A percentile compares a stretch with the other conserved stretches of the same genome.
Evolutionary conservation across 2,329 filamentous ascomycete genomes (phyloP).

Genomic region (Cladophialophora bantiana): DNA sequence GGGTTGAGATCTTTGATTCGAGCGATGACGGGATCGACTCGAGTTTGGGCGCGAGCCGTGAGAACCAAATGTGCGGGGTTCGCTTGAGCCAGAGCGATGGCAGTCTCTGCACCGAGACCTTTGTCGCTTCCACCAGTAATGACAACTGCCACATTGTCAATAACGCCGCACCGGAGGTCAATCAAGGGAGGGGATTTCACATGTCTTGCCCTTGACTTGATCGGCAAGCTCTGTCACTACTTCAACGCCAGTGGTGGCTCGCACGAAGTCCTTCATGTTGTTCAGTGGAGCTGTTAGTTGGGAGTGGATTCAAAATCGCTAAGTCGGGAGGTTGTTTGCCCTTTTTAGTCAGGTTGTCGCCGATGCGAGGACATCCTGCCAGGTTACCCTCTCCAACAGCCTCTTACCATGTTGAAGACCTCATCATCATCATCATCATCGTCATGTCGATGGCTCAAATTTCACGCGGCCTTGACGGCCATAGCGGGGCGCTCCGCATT

Average conservation of each 20-base stretch:
- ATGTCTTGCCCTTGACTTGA: slow-evolving; percentile 43
- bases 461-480: too few species aligned
- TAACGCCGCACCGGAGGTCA: not conserved
- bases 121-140: slow-evolving; percentile 41
- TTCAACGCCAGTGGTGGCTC: slow-evolving; percentile 44
- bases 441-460: too few species aligned
- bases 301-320: too few species aligned
- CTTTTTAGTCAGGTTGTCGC: too few species aligned
- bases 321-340: too few species aligned
- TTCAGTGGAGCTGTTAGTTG: too few species aligned
- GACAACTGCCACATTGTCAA: slow-evolving; percentile 36
- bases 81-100: slow-evolving; percentile 42
- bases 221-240: slow-evolving; percentile 44
- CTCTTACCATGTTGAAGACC: too few species aligned
- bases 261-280: slow-evolving; percentile 41
- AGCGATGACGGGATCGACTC: slow-evolving; percentile 41
- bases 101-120: slow-evolving; percentile 42
- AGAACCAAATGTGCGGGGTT: slow-evolving; percentile 43
- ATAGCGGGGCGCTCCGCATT: too few species aligned
- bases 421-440: too few species aligned
- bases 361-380: too few species aligned
- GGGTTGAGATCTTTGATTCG: slow-evolving; percentile 33
- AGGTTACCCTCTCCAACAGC: too few species aligned
- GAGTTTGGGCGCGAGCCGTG: slow-evolving; percentile 40
- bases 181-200: slow-evolving; percentile 33